Evolutionary conservation across 768 basidiomycete species (phyloP).

Genomic region (Amanita polypyramis): DNA sequence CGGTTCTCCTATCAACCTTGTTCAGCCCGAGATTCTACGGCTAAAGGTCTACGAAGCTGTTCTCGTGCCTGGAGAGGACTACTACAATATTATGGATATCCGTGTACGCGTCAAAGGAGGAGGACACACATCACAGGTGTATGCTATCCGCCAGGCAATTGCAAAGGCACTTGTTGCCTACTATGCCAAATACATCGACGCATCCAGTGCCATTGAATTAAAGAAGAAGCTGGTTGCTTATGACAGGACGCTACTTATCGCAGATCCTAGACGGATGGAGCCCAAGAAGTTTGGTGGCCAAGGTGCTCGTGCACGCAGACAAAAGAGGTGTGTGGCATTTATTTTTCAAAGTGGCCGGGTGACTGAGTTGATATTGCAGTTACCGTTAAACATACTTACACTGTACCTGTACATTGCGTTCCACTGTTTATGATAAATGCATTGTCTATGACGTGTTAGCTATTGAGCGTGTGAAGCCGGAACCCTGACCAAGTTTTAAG

Average conservation of each 20-base stretch:
- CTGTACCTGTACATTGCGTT: conserved; percentile 37
- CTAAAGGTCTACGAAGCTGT: conserved; percentile 98
- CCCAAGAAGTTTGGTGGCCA: conserved; percentile 99
- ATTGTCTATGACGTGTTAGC: conserved; percentile 11
- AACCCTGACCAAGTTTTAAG: background rate
- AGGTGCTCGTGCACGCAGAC: conserved; percentile 96
- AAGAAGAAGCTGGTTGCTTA: conserved; percentile 98
- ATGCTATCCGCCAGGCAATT: conserved; percentile 98
- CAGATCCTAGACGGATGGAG: conserved; percentile 95
- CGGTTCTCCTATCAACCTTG: conserved; percentile 91
- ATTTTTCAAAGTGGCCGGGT: conserved; percentile 1
- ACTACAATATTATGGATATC: conserved; percentile 84
- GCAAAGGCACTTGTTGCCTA: conserved; percentile 96
- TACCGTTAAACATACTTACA: conserved; percentile 54
- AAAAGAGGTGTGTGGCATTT: conserved; percentile 71
- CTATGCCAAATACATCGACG: conserved; percentile 98
- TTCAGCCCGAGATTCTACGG: conserved; percentile 91
- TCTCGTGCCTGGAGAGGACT: conserved; percentile 86
- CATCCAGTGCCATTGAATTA: conserved; percentile 91
- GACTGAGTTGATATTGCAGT: conserved; percentile 30
- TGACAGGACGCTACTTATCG: conserved; percentile 83
- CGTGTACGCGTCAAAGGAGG: conserved; percentile 97
- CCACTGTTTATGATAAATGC: conserved; percentile 27
- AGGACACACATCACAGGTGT: conserved; percentile 98
- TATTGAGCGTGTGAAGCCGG: background rate